Base-by-base conservation (phyloP, 1,284 basidiomycete species). In the Malassezia psittaci region DNA sequence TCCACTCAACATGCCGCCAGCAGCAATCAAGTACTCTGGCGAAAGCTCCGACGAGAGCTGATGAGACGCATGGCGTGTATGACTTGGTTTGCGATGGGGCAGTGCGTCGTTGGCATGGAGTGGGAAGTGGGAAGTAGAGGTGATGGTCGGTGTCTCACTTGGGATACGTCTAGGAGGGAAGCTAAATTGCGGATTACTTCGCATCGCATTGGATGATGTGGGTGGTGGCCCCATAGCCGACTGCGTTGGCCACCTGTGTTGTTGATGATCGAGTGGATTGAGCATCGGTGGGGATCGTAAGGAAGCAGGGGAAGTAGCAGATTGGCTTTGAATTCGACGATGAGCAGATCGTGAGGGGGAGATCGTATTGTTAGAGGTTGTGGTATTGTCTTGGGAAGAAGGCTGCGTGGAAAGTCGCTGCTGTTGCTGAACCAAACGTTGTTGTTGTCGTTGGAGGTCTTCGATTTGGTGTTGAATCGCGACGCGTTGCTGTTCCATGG, bases 251-350 rank as follows among this genome's bases (percentile, higher is more conserved):
- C 43, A 45, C 13, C 43, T 24, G 24, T 3, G 24, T 4, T 29
- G 24, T 29, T 29, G 24, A 3, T 29, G 24, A 29, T 29, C 24
- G 24, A 29, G 24, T 29, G 24, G 24, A n/a, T 33, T 3, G 29
- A 34, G 9, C 24, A 32, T 34, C 7, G 34, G 18, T 16, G 43
- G 43, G 29, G 18, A 11, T 24, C 4, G 16, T 16, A n/a, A 21
- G 2, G 39, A 16, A 21, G 16, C 19, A 5, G 38, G 38, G 21
- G 11, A 16, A 18, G 40, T 42, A 18, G 49, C 49, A 16, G 49
- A 51, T 21, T 77, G 77, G 68, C 89, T 91, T 75, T 93, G 90
- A 9, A 93, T 87, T 48, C 91, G 86, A 55, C 90, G 83, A 18
- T 45, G 43, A 54, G 84, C 81, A 89, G 9, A 90, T 85, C 54